Base-by-base conservation (phyloP, 169 alveolate species). In the Theileria parva region DNA sequence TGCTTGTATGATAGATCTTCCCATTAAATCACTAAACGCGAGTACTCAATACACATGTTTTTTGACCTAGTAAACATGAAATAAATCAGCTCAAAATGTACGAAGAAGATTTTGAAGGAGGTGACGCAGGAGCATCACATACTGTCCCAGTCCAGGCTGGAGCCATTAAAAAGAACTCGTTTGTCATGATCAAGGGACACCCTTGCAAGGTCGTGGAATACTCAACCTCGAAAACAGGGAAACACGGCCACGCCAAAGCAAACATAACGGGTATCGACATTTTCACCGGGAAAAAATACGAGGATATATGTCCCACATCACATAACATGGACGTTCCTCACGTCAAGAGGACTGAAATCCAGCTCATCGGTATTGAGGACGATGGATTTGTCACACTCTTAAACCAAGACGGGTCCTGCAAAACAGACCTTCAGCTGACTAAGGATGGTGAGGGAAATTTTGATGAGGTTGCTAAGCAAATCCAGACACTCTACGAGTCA, bases 161-260 rank as follows among this genome's bases (percentile, higher is more conserved):
- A 73, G 95, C 98, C 75, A 92, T 98, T 77, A 96, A 96, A 91
- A 97, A 97, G 87, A 96, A 96, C 84, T 98, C 98, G n/a, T 95
- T 95, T 88, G 97, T 95, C 57, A 96, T 98, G 98, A 88, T 98
- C 88, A 97, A 97, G 88, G 99, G 98, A 44, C 95, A 96, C 92
- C 99, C 99, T 28, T 97, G 99, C 95, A 97, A 96, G 92, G 99
- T 97, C 32, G 97, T 95, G 32, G 98, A 96, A 73, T 93, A 94
- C 80, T 94, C 98, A 32, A 96, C 99, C 2, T 95, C 99, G 64
- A 98, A 98, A 92, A 96, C 99, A 9, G 99, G 99, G 57, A 98
- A 98, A 94, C 99, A 97, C 94, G 99, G 99, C 50, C 98, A 97
- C 92, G 99, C 99, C 65, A 98, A 98, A 92, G 99, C 99, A 21